Percentiles rank a stretch among this genome's conserved stretches.
phyloP scores from a whole-genome alignment of 1,284 basidiomycete species.

The Trichosporon asahii region DNA sequence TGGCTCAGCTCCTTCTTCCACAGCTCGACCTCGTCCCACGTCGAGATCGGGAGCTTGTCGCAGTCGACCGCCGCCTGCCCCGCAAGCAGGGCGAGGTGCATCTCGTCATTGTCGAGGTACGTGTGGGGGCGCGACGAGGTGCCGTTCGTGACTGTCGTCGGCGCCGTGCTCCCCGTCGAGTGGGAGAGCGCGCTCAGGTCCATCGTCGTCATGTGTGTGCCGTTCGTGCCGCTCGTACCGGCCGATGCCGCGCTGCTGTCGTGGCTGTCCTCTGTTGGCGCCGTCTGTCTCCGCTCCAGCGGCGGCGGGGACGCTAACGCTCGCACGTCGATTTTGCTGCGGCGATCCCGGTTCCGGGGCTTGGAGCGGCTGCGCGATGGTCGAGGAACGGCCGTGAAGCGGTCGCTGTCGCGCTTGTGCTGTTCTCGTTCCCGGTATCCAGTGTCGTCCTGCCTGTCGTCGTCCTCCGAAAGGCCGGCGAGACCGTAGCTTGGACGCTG shows the following conservation, averaged over 20 bases:
- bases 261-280: neutral
- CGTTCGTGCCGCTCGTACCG: neutral
- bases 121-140: neutral
- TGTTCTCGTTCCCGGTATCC: neutral
- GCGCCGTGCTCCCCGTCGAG: constrained; percentile 12
- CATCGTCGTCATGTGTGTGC: neutral
- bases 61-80: constrained; percentile 75
- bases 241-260: neutral
- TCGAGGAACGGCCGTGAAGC: constrained; percentile 6
- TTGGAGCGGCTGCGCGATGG: neutral
- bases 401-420: neutral
- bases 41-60: constrained; percentile 67
- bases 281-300: constrained; percentile 5
- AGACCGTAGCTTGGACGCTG: neutral
- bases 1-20: constrained; percentile 64
- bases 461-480: neutral
- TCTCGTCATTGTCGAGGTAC: constrained; percentile 58
- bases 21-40: constrained; percentile 82
- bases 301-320: constrained; percentile 16
- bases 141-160: constrained; percentile 11
- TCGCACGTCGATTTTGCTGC: neutral
- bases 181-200: constrained; percentile 9
- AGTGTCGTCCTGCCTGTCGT: neutral
- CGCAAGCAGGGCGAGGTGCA: constrained; percentile 75
- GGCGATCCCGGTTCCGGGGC: neutral